Evolutionary conservation across 192 early-diverging fungal genomes (phyloP), one percentile per base, ranked within the genome.

Genomic region (Bifiguratus adelaidae): DNA sequence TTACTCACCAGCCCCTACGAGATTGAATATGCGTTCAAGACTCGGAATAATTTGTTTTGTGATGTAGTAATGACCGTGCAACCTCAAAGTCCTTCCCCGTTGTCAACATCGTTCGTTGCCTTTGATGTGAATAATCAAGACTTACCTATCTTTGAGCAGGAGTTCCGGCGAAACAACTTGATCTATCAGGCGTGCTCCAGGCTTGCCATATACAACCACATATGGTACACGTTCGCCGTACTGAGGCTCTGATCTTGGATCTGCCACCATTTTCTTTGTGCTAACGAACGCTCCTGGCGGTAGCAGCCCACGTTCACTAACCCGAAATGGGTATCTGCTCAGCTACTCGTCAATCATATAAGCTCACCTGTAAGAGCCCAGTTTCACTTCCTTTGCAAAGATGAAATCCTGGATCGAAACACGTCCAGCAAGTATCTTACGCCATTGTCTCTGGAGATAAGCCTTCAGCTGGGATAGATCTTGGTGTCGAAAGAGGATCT

Each of bases 141-240:
- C 48, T 13, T 80, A 70, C 47, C 78, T 78, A 36, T 75, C 65
- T 19, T 51, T 20, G 13, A 83, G 58, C n/a, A 89, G 50, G 7
- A 75, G 73, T 12, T 78, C 63, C 1, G 91, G 89, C 6, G 64
- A 46, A 11, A 91, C 71, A 7, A 83, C 78, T 16, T 79, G 78
- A 49, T 92, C 89, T 8, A 73, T 76, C 8, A 93, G 58, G 25
- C 83, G 71, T 6, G 71, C 65, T 8, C 73, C 66, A 0, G 76
- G 74, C n/a, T 78, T 80, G 15, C 74, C 67, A 47, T 84, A 60
- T 0, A 86, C 77, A 2, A 97, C 85, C 1, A 95, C 74, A 48
- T 86, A 95, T 1, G 94, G 91, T 16, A 95, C 83, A 8, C 94
- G 74, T 53, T 95, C 89, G 3, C 85, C 86, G 50, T 89, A 78